A percentile compares a stretch with the other conserved stretches of the same genome.
phyloP scores from a whole-genome alignment of 1,139 yeast genomes.

The Candida sanyaensis region DNA sequence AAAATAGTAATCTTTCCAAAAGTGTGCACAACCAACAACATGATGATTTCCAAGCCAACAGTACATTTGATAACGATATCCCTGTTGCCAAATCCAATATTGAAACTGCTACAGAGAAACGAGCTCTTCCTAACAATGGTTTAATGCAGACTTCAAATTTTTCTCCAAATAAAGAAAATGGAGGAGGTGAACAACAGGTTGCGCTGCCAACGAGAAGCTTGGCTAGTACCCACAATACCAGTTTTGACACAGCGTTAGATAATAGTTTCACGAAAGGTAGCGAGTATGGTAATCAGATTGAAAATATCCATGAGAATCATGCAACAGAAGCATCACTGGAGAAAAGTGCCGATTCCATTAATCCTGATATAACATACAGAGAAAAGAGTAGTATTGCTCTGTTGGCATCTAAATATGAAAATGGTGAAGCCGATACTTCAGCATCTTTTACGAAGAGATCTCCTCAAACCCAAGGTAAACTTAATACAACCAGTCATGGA shows the following conservation, averaged over 20 bases:
- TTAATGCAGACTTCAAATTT: not conserved
- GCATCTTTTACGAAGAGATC: slow-evolving; percentile 11
- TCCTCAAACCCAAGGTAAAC: slow-evolving; percentile 18
- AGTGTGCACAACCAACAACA: not conserved
- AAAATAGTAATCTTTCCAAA: not conserved
- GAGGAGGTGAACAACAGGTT: not conserved
- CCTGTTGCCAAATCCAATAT: not conserved
- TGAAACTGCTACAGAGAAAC: not conserved
- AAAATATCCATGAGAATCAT: not conserved
- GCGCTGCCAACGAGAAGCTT: slow-evolving; percentile 1
- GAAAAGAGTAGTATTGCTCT: slow-evolving; percentile 4
- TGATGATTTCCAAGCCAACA: not conserved
- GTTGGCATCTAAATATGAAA: slow-evolving; percentile 18
- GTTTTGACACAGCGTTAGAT: slow-evolving; percentile 4
- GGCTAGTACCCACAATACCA: slow-evolving; percentile 1
- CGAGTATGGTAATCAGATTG: not conserved
- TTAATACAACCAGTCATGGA: slow-evolving; percentile 10
- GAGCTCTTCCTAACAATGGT: not conserved
- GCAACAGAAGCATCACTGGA: not conserved
- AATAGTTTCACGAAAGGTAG: not conserved
- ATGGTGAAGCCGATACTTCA: slow-evolving; percentile 8
- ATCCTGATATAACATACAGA: not conserved
- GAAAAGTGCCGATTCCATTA: not conserved
- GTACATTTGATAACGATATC: not conserved
- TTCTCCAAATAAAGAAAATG: not conserved